Evolutionary conservation across 805 yeast species (phyloP).

Genomic region (Zygoascus biomembranicola): DNA sequence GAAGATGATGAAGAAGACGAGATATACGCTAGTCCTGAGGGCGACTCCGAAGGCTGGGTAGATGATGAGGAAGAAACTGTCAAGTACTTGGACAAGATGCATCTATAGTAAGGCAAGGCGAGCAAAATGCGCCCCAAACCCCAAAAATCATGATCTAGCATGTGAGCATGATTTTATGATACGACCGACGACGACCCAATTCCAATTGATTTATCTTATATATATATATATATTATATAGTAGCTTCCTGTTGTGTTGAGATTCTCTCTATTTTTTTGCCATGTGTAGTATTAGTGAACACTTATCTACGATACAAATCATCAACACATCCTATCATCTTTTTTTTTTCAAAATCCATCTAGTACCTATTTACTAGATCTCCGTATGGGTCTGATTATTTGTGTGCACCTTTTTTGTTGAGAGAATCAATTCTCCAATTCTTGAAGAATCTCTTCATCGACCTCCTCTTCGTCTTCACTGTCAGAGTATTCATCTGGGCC

Average conservation of each 20-base stretch:
- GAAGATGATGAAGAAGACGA: conserved; percentile 1
- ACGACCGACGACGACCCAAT: not conserved
- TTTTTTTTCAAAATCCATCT: not conserved
- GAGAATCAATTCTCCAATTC: conserved; percentile 7
- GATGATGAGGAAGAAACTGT: conserved; percentile 17
- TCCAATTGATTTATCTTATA: not conserved
- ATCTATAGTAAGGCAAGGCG: not conserved
- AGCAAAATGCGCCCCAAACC: not conserved
- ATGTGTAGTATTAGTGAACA: not conserved
- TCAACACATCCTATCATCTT: not conserved
- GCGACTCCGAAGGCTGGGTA: conserved; percentile 23
- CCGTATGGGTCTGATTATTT: too few species aligned
- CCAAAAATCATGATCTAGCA: not conserved
- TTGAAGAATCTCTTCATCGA: conserved; percentile 11
- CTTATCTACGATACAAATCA: not conserved
- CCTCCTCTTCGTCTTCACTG: conserved; percentile 28
- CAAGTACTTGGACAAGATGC: not conserved
- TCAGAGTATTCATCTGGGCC: conserved; percentile 27
- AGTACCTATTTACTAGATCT: too few species aligned
- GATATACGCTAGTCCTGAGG: conserved; percentile 16
- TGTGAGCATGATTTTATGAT: not conserved
- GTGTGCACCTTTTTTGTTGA: too few species aligned
- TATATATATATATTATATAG: not conserved
- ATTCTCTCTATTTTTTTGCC: too few species aligned
- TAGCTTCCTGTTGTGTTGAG: too few species aligned